Evolutionary conservation across 768 basidiomycete species (phyloP).

Genomic region (Artomyces pyxidatus): DNA sequence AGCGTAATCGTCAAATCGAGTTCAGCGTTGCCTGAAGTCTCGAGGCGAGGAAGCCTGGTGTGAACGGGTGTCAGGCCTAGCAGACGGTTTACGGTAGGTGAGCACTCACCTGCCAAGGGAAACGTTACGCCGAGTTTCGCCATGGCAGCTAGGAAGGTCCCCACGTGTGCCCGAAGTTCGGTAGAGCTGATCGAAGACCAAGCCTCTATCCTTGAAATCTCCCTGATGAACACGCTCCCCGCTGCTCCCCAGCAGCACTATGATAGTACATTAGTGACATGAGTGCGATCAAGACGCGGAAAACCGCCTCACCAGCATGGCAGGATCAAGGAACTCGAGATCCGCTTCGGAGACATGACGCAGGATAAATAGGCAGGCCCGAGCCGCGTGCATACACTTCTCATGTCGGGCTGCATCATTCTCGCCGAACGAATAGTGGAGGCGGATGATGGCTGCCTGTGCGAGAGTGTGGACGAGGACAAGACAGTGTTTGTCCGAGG

Average conservation of each 20-base stretch:
- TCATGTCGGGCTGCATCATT: conserved; percentile 55
- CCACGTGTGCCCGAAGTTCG: conserved; percentile 56
- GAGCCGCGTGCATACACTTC: conserved; percentile 59
- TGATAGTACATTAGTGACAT: conserved; percentile 5
- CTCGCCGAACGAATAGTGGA: conserved; percentile 39
- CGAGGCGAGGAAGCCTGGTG: conserved; percentile 3
- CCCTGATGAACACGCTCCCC: conserved; percentile 58
- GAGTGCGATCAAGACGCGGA: not conserved
- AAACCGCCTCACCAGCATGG: conserved; percentile 52
- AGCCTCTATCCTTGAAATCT: conserved; percentile 54
- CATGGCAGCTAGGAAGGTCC: conserved; percentile 55
- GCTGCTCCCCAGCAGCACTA: conserved; percentile 69
- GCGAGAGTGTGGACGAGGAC: conserved; percentile 58
- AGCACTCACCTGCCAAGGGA: conserved; percentile 42
- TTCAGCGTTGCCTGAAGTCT: not conserved
- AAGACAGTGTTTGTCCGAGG: conserved; percentile 52
- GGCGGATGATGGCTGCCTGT: conserved; percentile 56
- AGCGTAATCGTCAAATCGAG: not conserved
- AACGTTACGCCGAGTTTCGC: conserved; percentile 50
- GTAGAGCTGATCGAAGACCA: conserved; percentile 50
- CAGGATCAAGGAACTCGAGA: conserved; percentile 67
- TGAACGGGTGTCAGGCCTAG: not conserved
- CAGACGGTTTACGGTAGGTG: not conserved
- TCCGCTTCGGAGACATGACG: conserved; percentile 58
- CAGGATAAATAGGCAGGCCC: conserved; percentile 49